phyloP scores from a whole-genome alignment of 768 basidiomycete species.

The Russula lepida region DNA sequence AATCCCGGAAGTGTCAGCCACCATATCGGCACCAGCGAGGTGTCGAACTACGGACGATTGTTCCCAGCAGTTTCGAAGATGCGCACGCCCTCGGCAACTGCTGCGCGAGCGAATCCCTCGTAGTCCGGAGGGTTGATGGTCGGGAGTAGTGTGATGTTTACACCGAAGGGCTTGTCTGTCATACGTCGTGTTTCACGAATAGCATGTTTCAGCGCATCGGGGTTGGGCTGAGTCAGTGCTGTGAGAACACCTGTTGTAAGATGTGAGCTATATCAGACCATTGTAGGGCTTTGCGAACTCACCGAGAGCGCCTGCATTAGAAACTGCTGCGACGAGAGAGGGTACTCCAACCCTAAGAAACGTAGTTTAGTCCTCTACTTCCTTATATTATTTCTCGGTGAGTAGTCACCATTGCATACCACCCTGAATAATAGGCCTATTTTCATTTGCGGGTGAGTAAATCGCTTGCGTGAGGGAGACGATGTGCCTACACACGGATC shows the following conservation, averaged over 20 bases:
- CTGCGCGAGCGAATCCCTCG: constrained; percentile 68
- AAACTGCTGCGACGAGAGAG: constrained; percentile 63
- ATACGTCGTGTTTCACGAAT: constrained; percentile 68
- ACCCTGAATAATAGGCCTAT: constrained; percentile 74
- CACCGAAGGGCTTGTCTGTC: constrained; percentile 72
- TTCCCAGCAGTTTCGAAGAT: constrained; percentile 93
- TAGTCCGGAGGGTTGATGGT: constrained; percentile 89
- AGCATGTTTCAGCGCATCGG: constrained; percentile 69
- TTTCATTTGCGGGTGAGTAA: neutral
- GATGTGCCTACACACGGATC: constrained; percentile 51
- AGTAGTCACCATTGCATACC: constrained; percentile 78
- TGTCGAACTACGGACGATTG: constrained; percentile 49
- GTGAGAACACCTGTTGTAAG: constrained; percentile 60
- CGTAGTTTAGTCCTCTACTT: neutral
- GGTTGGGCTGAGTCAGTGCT: constrained; percentile 80
- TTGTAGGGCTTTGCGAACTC: constrained; percentile 17
- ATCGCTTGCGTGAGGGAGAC: neutral
- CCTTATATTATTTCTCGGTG: neutral
- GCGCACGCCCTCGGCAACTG: constrained; percentile 79
- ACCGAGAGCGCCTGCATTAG: constrained; percentile 79
- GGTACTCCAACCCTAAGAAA: constrained; percentile 69
- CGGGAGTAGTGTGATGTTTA: constrained; percentile 82
- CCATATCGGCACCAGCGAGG: neutral
- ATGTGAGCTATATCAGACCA: neutral
- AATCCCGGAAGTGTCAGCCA: neutral